Conservation (phyloP, 1,284 basidiomycete species). For the Cryptococcus wingfieldii region DNA sequence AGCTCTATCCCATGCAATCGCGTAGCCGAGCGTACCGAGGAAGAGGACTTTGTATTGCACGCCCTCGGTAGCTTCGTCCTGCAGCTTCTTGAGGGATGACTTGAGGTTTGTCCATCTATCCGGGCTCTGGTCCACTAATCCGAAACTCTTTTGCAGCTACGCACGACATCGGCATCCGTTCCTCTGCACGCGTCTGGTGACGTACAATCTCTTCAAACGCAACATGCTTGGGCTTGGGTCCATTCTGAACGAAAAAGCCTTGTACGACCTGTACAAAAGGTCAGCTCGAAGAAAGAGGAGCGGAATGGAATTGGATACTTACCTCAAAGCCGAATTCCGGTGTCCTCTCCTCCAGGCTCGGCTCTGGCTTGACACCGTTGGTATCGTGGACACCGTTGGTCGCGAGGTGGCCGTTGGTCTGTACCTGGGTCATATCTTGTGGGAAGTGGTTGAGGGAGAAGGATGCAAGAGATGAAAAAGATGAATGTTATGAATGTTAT, state of each 20-base stretch:
- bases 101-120: constrained; percentile 44
- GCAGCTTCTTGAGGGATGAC: constrained; percentile 27
- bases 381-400: no score
- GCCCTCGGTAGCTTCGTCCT: constrained; percentile 28
- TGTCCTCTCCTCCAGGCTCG: constrained; percentile 25
- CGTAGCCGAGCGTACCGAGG: constrained; percentile 27
- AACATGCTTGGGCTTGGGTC: constrained; percentile 30
- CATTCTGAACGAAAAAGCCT: constrained; percentile 43
- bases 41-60: constrained; percentile 48
- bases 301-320: constrained; percentile 1
- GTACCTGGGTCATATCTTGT: no score
- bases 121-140: constrained; percentile 35
- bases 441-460: not conserved
- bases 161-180: no score
- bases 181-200: not conserved
- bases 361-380: constrained; percentile 1
- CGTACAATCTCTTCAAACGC: constrained; percentile 39
- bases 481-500: no score
- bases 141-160: constrained; percentile 39
- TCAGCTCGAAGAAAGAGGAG: no score
- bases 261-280: constrained; percentile 21
- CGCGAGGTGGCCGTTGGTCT: no score
- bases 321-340: constrained; percentile 38
- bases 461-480: no score
- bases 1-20: not conserved